Percentiles rank a stretch among this genome's conserved stretches.
Evolutionary conservation across 495 filamentous ascomycete genomes (phyloP).

Genomic region (Cercophora newfieldiana): DNA sequence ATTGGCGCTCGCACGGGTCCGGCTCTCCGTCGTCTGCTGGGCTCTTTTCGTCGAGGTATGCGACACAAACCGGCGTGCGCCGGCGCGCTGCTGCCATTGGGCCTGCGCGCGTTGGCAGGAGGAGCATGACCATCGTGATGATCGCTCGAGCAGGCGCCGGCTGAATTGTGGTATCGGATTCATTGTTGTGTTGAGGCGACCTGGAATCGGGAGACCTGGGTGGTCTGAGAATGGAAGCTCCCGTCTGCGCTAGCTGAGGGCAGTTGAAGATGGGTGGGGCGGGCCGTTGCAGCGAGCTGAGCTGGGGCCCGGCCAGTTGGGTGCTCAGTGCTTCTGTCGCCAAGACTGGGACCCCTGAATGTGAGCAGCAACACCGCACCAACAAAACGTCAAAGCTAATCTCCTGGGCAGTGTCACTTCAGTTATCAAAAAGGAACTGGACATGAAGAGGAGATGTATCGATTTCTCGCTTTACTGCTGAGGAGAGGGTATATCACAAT

Average conservation of each 20-base stretch:
- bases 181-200: slow-evolving; percentile 25
- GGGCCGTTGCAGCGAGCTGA: too few relatives aligned
- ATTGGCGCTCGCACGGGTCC: slow-evolving; percentile 14
- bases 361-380: neutral
- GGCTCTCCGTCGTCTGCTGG: slow-evolving; percentile 13
- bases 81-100: slow-evolving; percentile 19
- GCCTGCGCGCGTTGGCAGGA: slow-evolving; percentile 23
- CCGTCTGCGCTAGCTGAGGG: too few relatives aligned
- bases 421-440: neutral
- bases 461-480: too few relatives aligned
- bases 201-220: slow-evolving; percentile 5
- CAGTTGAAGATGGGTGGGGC: neutral
- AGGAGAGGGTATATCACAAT: too few relatives aligned
- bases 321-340: too few relatives aligned
- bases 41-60: slow-evolving; percentile 22
- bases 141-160: slow-evolving; percentile 13
- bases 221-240: slow-evolving; percentile 2
- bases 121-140: slow-evolving; percentile 17
- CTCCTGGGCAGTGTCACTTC: neutral
- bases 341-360: neutral
- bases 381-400: neutral
- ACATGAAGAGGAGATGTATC: neutral
- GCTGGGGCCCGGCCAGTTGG: too few relatives aligned
- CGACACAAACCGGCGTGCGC: slow-evolving; percentile 26
- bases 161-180: slow-evolving; percentile 23